Conservation (phyloP, 306 rosid genomes). For the Fragaria ananassa region DNA sequence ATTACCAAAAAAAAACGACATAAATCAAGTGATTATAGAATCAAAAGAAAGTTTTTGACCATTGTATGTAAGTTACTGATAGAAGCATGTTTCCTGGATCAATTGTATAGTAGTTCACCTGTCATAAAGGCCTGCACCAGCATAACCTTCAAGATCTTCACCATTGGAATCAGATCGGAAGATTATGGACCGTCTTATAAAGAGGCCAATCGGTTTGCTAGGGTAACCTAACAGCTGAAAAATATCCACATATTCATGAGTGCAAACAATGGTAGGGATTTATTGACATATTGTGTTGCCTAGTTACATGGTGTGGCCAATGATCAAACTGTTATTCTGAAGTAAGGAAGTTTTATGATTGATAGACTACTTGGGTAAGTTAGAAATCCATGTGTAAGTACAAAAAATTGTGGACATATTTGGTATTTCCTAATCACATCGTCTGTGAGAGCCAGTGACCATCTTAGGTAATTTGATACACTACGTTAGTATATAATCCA, state of each 20-base stretch:
- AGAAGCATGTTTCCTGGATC: neutral
- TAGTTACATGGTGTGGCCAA: neutral
- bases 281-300: conserved; percentile 12
- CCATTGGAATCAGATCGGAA: conserved; percentile 98
- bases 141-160: conserved; percentile 98
- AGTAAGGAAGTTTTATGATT: neutral
- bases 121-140: conserved; percentile 99
- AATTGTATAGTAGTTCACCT: conserved; percentile 44
- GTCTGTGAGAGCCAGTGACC: neutral
- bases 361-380: neutral
- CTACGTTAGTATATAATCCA: neutral
- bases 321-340: neutral
- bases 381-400: conserved; percentile 11
- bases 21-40: neutral
- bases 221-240: conserved; percentile 91
- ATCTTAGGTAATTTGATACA: neutral
- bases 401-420: conserved; percentile 14
- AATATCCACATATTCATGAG: conserved; percentile 23
- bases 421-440: neutral
- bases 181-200: conserved; percentile 70
- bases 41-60: neutral
- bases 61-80: neutral
- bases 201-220: conserved; percentile 91
- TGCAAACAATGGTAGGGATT: conserved; percentile 15
- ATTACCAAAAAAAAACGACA: conserved; percentile 5